These are phyloP conservation scores for Dovyalis caffra DNA, from an alignment of 345 rosid species.

Conservation along the genomic window DNA sequence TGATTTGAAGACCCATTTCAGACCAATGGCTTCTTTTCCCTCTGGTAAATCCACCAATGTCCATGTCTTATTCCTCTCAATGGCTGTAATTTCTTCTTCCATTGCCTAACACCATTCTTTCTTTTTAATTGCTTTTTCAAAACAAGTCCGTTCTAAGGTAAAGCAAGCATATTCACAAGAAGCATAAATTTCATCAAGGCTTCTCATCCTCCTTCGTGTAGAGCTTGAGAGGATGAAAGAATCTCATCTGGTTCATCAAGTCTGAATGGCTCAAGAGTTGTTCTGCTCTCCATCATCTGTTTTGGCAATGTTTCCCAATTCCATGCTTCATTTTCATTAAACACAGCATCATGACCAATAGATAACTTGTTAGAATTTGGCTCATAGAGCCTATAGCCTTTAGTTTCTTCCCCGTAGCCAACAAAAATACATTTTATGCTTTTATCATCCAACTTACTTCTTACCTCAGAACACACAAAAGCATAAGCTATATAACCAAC, in stretches of 20 bases:
- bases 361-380: no score
- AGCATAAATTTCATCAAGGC: background rate
- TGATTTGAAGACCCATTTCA: background rate
- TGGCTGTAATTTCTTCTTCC: background rate
- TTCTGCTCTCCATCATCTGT: no score
- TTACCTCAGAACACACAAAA: no score
- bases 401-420: background rate
- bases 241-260: no score
- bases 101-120: background rate
- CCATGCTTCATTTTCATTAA: background rate
- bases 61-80: background rate
- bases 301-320: background rate
- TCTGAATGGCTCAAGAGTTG: background rate
- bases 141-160: background rate
- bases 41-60: background rate
- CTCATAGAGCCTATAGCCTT: background rate
- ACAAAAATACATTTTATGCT: no score
- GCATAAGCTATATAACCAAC: background rate
- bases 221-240: background rate
- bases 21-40: no score
- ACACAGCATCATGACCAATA: background rate
- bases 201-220: background rate
- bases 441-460: background rate
- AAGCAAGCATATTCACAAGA: no score
- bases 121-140: background rate